Conservation (phyloP, 2,329 filamentous ascomycete genomes). For the Dactylellina haptotyla region DNA sequence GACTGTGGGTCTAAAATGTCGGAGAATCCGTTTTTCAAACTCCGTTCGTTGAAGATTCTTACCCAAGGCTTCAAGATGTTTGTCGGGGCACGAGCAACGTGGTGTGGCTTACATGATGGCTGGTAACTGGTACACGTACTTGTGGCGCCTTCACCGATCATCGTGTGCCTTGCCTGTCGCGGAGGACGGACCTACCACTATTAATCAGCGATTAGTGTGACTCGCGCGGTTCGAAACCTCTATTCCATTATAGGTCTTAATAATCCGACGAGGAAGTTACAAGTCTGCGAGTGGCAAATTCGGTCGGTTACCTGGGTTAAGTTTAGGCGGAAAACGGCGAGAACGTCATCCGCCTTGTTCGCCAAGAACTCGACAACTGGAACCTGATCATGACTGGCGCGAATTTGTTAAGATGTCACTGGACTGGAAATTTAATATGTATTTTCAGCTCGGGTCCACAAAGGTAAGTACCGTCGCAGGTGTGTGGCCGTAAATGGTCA, state of each 20-base stretch:
- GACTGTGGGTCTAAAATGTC: neutral
- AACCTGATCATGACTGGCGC: neutral
- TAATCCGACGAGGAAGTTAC: neutral
- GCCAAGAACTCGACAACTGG: too few species aligned
- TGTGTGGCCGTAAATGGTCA: neutral
- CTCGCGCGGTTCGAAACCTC: neutral
- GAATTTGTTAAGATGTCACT: neutral
- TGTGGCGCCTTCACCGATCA: neutral
- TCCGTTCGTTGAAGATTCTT: neutral
- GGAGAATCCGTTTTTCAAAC: neutral
- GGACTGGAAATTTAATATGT: neutral
- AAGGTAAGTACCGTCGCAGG: slow-evolving; percentile 4
- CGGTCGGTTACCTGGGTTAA: neutral
- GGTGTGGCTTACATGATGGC: neutral
- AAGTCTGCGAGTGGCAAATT: neutral
- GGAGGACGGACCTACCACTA: neutral
- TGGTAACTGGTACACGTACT: neutral
- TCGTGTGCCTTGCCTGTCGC: neutral
- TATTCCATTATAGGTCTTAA: neutral
- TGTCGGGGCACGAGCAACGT: too few species aligned
- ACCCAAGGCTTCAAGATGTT: neutral
- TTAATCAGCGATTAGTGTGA: slow-evolving; percentile 1
- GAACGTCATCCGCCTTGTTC: slow-evolving; percentile 26
- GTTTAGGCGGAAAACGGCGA: neutral
- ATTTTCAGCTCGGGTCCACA: neutral